Base-by-base conservation (phyloP, 2,329 filamentous ascomycete species). In the Pseudogymnoascus destructans region DNA sequence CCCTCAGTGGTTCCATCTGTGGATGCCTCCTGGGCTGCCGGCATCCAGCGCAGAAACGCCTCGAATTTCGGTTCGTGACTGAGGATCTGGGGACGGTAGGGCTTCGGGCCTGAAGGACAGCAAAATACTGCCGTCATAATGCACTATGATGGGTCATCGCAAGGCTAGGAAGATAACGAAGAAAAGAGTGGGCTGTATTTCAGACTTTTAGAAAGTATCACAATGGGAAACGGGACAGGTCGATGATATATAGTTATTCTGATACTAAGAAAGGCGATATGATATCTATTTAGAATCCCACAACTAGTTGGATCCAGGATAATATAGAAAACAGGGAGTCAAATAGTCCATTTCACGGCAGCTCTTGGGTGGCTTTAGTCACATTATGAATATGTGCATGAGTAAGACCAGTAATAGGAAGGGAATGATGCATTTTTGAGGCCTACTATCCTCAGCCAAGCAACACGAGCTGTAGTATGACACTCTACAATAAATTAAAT, bases 91-190 rank as follows among this genome's bases (percentile, higher is more conserved):
- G 38, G 23, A 23, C 40, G 38, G 23, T 54, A 58, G 25, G 57
- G 57, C 35, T n/a, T 35, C 3, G 52, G 15, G 17, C 40, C 35
- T 4, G 13, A 19, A 27, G 40, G 21, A 27, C 57, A 55, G 17
- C 57, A 58, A 36, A 58, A 58, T 52, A 58, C n/a, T 11, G 23
- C 17, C 3, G 38, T 9, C 57, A 58, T 58, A 49, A 25, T 54
- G 13, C 13, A n/a, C 13, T 57, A 8, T 25, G 10, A 25, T 46
- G 7, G 13, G 4, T 25, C 2, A 9, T 6, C 7, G 21, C 1
- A 25, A 15, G 13, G 21, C 4, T 9, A 11, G 21, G 40, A 25
- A 9, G 21, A 25, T 15, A 46, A 46, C 2, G 5, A 27, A 46
- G 21, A 13, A 42, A 17, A 17, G 10, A 21, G 19, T 46, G 3